Conservation (phyloP, 345 rosid species). For the Brassica incana region DNA sequence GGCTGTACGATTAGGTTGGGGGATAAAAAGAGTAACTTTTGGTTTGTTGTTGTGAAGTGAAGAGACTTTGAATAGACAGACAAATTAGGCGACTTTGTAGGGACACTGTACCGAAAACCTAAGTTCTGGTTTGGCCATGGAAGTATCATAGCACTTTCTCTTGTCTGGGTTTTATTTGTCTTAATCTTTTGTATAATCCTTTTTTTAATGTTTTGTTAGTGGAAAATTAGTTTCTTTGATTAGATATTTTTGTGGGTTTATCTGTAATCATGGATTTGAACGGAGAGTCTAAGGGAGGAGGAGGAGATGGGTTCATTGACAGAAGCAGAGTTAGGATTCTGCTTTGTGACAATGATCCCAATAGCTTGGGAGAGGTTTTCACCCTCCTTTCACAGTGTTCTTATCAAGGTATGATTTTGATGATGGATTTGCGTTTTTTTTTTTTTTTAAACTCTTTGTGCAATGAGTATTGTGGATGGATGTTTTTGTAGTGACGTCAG, state of each 20-base stretch:
- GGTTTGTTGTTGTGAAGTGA: background rate
- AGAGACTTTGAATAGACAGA: constrained; percentile 9
- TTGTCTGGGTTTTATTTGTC: constrained; percentile 1
- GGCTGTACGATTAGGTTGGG: constrained; percentile 1
- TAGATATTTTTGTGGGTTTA: constrained; percentile 15
- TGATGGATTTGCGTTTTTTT: background rate
- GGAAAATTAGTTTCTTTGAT: constrained; percentile 15
- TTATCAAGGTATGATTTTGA: constrained; percentile 72
- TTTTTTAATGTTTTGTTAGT: background rate
- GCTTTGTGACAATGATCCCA: constrained; percentile 86
- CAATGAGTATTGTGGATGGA: background rate
- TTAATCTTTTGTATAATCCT: background rate
- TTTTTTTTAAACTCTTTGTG: background rate
- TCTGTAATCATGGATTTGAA: constrained; percentile 58
- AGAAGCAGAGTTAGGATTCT: constrained; percentile 97
- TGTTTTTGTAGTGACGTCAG: constrained; percentile 62
- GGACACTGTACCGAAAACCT: constrained; percentile 26
- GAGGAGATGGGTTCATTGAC: constrained; percentile 67
- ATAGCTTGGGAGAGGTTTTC: constrained; percentile 71
- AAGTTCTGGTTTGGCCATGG: constrained; percentile 39
- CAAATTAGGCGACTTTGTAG: constrained; percentile 26
- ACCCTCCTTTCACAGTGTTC: constrained; percentile 84
- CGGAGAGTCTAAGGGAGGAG: constrained; percentile 60
- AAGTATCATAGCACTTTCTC: constrained; percentile 43
- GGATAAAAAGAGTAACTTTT: background rate